Percentiles rank a stretch among this genome's conserved stretches.
These are phyloP conservation scores for Gentiana macrophylla DNA, from an alignment of 257 asterid species.

Conservation along the genomic window DNA sequence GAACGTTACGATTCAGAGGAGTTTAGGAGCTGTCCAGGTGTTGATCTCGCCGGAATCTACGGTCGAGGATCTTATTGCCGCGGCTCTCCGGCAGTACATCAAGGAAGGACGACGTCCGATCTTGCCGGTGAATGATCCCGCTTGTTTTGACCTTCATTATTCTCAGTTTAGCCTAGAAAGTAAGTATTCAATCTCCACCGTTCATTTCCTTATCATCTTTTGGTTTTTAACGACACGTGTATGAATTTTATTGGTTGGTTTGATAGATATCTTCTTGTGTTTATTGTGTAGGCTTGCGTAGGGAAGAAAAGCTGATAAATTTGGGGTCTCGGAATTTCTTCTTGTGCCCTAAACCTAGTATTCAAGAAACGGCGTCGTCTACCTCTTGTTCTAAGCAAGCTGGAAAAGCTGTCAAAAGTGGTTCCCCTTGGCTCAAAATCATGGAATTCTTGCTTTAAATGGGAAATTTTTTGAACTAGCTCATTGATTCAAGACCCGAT, in stretches of 20 bases:
- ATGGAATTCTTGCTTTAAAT: slow-evolving; percentile 48
- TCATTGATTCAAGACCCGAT: slow-evolving; percentile 5
- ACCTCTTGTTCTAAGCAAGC: slow-evolving; percentile 53
- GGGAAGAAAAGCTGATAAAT: slow-evolving; percentile 44
- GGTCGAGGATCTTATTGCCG: slow-evolving; percentile 59
- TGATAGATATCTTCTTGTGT: neutral
- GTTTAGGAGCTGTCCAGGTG: slow-evolving; percentile 69
- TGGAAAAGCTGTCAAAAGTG: slow-evolving; percentile 21
- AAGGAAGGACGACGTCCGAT: slow-evolving; percentile 65
- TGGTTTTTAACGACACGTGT: neutral
- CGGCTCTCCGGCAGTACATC: slow-evolving; percentile 50
- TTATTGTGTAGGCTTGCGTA: slow-evolving; percentile 39
- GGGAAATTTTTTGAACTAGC: neutral
- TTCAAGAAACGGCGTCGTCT: slow-evolving; percentile 12
- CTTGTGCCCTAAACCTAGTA: slow-evolving; percentile 30
- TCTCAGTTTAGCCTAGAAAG: slow-evolving; percentile 88
- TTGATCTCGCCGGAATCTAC: slow-evolving; percentile 61
- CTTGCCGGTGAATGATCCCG: slow-evolving; percentile 23
- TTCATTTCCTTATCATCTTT: neutral
- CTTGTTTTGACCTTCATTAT: slow-evolving; percentile 68
- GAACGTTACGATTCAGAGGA: slow-evolving; percentile 76
- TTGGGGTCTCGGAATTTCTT: slow-evolving; percentile 86
- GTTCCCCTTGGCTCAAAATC: slow-evolving; percentile 46
- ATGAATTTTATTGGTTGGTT: neutral
- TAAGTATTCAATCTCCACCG: slow-evolving; percentile 23